Base-by-base conservation (phyloP, 495 filamentous ascomycete genomes). In the Melanomma pulvis-pyrius region DNA sequence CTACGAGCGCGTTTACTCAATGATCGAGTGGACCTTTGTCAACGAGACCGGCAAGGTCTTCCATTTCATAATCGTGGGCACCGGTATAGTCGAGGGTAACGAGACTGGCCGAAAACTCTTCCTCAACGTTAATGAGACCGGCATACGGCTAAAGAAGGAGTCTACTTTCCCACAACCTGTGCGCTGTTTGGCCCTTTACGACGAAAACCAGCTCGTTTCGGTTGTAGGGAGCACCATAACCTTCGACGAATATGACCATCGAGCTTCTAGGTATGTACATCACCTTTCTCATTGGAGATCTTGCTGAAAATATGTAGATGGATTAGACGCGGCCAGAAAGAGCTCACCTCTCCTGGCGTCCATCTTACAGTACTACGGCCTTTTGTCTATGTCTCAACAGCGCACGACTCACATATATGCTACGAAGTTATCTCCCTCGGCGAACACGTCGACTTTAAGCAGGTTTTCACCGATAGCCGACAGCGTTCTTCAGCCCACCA, bases 341-440 rank as follows among this genome's bases (percentile, higher is more conserved):
- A 60, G 17, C 59, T 79, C 11, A 69, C 71, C 26, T 77, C 71
- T 2, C 47, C 66, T 12, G 72, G 67, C n/a, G 46, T 73, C 19
- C 63, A 71, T 48, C 52, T 79, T 19, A 72, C 74, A 2, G 63
- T 67, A 25, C 44, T 48, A 12, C 58, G 44, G 15, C 57, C 72
- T 41, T 63, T 68, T 41, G 70, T 79, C 29, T 74, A 75, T 63
- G 67, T 77, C 30, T 75, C 74, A 0, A 79, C 75, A 1, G 36
- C 54, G 1, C 41, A 52, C 19, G 74, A 79, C 64, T 80, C 77
- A 3, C 51, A 75, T 19, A 67, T 71, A 17, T 63, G 61, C n/a
- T 63, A 74, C 21, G 32, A 61, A 49, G 52, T 83, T 80, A 80
- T 50, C 7, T 15, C 21, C 11, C 25, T 64, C 73, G 51, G 68